A percentile compares a stretch with the other conserved stretches of the same genome.
These are phyloP conservation scores for Debaryomycetaceae sp. DNA, from an alignment of 1,139 yeast genomes.

Conservation along the genomic window DNA sequence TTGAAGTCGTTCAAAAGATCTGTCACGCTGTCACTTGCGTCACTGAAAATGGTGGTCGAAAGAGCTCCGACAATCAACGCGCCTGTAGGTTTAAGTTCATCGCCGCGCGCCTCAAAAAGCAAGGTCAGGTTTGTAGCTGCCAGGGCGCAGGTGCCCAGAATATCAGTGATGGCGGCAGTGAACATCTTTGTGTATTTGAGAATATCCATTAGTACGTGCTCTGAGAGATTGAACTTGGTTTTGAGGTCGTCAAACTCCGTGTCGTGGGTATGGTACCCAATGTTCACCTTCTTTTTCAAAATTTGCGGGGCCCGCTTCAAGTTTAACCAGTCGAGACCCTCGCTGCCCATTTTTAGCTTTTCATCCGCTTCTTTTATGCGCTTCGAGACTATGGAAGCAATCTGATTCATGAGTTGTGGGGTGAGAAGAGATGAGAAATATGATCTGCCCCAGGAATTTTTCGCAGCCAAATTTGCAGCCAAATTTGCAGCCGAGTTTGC, in stretches of 20 bases:
- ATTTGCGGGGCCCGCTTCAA: constrained; percentile 21
- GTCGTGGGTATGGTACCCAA: constrained; percentile 21
- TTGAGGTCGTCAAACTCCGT: constrained; percentile 24
- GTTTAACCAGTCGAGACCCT: constrained; percentile 15
- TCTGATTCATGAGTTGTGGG: too few relatives aligned
- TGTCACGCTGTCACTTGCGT: constrained; percentile 3
- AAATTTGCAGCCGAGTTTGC: too few relatives aligned
- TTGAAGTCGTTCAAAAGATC: background rate
- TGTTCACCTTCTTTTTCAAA: constrained; percentile 16
- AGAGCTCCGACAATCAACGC: constrained; percentile 9
- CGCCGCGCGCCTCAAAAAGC: constrained; percentile 19
- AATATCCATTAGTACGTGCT: constrained; percentile 10
- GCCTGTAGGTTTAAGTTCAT: background rate
- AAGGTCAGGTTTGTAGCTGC: constrained; percentile 11
- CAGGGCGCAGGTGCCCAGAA: constrained; percentile 9
- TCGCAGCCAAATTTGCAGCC: too few relatives aligned
- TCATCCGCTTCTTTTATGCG: constrained; percentile 1
- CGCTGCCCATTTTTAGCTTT: constrained; percentile 1
- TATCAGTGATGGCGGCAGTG: constrained; percentile 5
- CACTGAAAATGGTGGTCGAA: constrained; percentile 7
- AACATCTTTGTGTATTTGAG: constrained; percentile 10
- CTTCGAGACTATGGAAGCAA: background rate
- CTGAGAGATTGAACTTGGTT: constrained; percentile 9
- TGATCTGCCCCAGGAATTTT: too few relatives aligned
- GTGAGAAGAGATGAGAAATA: too few relatives aligned